Evolutionary conservation across 441 rosid species (phyloP), one percentile per base, ranked within the genome.

Genomic region (Aleurites moluccanus): DNA sequence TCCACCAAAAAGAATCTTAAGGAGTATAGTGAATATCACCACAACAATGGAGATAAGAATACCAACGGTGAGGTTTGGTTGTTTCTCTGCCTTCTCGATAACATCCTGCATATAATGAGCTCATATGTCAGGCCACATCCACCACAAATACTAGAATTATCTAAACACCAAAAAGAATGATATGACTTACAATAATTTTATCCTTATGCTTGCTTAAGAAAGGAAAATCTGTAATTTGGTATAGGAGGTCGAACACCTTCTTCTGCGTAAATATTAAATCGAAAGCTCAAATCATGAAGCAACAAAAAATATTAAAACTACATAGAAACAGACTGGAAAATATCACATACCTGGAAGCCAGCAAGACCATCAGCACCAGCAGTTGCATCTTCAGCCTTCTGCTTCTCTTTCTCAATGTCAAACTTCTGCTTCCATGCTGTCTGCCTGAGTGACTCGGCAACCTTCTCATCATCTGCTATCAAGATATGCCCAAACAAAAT

Each of bases 1-100:
- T 59, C 97, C 99, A 42, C 98, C 97, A 35, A 91, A 88, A 57
- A 92, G 59, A 40, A 91, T 66, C 81, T 81, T 92, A 73, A 86
- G 13, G 62, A 92, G 74, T 50, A 89, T 69, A 0, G 94, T 78
- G 59, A 92, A 70, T 81, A 88, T 81, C 11, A 92, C 86, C 23
- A 87, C 85, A 45, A 83, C 82, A 44, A 89, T 23, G 50, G 98
- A 85, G 69, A 88, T 81, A 6, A 92, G 79, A 56, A 89, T 74
- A 45, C 98, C 98, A 69, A 96, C 78, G 1, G 97, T 93, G 65
- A 90, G 72, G 78, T 88, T 92, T 10, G 98, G 96, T 74, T 96
- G 97, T 74, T 84, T 85, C 91, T 96, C 99, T 65, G 89, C 98
- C 92, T 91, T 89, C 80, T 88, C 96, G 23, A 93, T 77, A 40